Base-by-base conservation (phyloP, 2,329 filamentous ascomycete species). In the Cercospora sp. region DNA sequence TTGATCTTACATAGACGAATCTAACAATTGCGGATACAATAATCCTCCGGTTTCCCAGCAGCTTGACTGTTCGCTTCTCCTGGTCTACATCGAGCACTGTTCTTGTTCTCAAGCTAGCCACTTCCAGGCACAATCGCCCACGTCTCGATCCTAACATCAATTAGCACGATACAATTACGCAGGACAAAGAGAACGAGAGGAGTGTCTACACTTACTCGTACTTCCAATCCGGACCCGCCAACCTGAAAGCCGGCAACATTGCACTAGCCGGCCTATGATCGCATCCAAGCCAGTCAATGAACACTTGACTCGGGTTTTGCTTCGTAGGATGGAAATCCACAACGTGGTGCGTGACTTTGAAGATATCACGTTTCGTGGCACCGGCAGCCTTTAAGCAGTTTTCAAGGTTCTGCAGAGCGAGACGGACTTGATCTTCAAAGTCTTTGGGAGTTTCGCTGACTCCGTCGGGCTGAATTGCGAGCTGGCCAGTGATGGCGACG, bases 311-410 rank as follows among this genome's bases (percentile, higher is more conserved):
- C 1, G 67, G 70, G 30, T 71, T 72, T 57, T 72, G 67, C 51
- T 70, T 71, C 51, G 69, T 69, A 34, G 66, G 65, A 45, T 72
- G 67, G 45, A 71, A 70, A 37, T 68, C 69, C 9, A 72, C 70
- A 7, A 72, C 70, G 37, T 72, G 67, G 45, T 72, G 70, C n/a
- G 70, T 72, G 28, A 72, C 70, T 53, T 72, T 71, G 69, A 72
- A 72, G 32, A 72, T 71, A 58, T 72, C 70, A 32, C 69, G 53
- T 53, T 72, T 72, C 24, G 51, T 66, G 10, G 70, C 69, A 55
- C 70, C 67, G 0, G 67, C 70, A 16, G 69, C 69, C 53, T 66
- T 66, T 28, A 72, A 62, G 34, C 67, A 69, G 53, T 72, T 72
- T 43, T 72, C 70, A n/a, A 72, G 61, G 28, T 71, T 72, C 49